Conservation (phyloP, 2,329 filamentous ascomycete genomes). For the Blastomyces silverae region DNA sequence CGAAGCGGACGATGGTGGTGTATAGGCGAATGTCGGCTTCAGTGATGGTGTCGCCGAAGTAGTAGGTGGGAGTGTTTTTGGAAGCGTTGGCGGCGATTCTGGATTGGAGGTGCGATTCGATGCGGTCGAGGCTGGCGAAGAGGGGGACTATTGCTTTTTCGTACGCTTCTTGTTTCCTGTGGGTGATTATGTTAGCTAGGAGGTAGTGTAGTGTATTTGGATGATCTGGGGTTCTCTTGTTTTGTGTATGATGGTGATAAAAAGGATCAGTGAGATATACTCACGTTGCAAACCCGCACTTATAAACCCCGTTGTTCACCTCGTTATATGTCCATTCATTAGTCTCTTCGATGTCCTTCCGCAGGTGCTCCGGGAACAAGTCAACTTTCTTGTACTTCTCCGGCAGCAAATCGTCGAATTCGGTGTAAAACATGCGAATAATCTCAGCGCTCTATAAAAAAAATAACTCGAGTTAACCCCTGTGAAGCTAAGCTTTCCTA, state of each 20-base stretch:
- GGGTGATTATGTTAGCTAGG: neutral
- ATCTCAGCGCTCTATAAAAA: conserved; percentile 65
- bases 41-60: conserved; percentile 67
- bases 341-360: conserved; percentile 62
- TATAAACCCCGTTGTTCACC: conserved; percentile 49
- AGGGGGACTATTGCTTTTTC: conserved; percentile 64
- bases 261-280: conserved; percentile 1
- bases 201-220: neutral
- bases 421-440: conserved; percentile 77
- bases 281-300: conserved; percentile 67
- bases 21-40: conserved; percentile 75
- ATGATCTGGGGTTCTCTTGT: neutral
- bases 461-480: neutral
- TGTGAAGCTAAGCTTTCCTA: neutral
- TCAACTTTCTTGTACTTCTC: conserved; percentile 55
- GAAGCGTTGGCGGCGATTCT: conserved; percentile 49
- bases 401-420: conserved; percentile 66
- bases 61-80: conserved; percentile 51
- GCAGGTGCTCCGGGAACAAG: conserved; percentile 61
- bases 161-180: conserved; percentile 66
- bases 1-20: conserved; percentile 66
- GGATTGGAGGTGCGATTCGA: conserved; percentile 69
- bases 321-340: conserved; percentile 73
- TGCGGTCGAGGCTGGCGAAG: conserved; percentile 69
- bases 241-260: neutral